These are phyloP conservation scores for Pyrenophora teres DNA, from an alignment of 2,329 filamentous ascomycete species.

Conservation along the genomic window DNA sequence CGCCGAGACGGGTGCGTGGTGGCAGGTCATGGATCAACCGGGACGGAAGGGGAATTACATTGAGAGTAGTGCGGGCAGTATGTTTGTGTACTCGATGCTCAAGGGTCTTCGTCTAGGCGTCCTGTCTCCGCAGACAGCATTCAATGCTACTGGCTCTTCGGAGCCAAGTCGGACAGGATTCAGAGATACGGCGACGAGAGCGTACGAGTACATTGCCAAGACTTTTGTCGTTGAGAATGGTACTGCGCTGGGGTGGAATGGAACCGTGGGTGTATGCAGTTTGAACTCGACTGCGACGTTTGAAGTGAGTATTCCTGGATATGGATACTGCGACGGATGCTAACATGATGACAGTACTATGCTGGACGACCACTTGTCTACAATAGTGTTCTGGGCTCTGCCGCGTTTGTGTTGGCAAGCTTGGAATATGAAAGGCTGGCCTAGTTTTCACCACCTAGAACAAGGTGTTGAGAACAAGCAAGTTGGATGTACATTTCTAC, in stretches of 20 bases:
- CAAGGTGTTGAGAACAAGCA: no score
- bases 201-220: slow-evolving; percentile 39
- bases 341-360: slow-evolving; percentile 46
- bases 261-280: slow-evolving; percentile 38
- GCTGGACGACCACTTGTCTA: slow-evolving; percentile 45
- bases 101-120: slow-evolving; percentile 52
- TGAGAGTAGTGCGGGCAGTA: slow-evolving; percentile 62
- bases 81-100: slow-evolving; percentile 61
- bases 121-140: neutral
- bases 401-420: slow-evolving; percentile 33
- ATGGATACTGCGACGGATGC: neutral
- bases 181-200: slow-evolving; percentile 40
- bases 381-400: slow-evolving; percentile 25
- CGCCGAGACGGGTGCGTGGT: slow-evolving; percentile 55
- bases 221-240: slow-evolving; percentile 25
- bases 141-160: neutral
- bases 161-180: neutral
- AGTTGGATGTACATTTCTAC: no score
- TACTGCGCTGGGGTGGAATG: slow-evolving; percentile 37
- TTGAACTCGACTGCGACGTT: slow-evolving; percentile 29
- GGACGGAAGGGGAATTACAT: slow-evolving; percentile 61
- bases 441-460: neutral
- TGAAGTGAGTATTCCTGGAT: slow-evolving; percentile 22
- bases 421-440: slow-evolving; percentile 24
- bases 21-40: slow-evolving; percentile 60